Evolutionary conservation across 2,329 filamentous ascomycete species (phyloP).

Genomic region (Colletotrichum gloeosporioides): DNA sequence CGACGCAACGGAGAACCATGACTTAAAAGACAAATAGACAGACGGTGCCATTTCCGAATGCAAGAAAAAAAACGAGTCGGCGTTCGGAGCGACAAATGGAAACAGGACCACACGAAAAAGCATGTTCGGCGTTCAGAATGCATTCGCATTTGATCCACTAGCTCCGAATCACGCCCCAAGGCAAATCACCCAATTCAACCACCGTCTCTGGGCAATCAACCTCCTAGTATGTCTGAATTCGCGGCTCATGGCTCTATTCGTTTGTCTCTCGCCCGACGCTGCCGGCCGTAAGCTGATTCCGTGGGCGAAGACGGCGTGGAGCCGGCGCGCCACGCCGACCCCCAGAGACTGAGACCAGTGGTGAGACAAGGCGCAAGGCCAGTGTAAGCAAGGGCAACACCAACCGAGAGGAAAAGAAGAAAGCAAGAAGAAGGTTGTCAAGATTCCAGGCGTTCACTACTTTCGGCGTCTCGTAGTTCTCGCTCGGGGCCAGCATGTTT

Average conservation of each 20-base stretch:
- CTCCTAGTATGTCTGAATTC: background rate
- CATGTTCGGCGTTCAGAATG: constrained; percentile 17
- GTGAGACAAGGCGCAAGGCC: background rate
- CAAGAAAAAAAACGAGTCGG: background rate
- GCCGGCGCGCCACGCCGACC: constrained; percentile 6
- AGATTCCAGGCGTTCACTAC: background rate
- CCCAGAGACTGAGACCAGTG: background rate
- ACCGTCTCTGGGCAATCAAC: background rate
- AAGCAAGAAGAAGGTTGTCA: background rate
- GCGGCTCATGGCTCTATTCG: background rate
- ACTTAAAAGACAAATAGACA: background rate
- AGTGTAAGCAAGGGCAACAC: background rate
- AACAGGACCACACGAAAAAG: background rate
- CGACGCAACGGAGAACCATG: background rate
- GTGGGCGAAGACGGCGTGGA: constrained; percentile 10
- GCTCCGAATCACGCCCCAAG: background rate
- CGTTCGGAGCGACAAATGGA: constrained; percentile 9
- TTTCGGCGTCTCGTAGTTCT: background rate
- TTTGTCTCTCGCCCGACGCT: constrained; percentile 7
- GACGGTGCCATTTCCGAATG: background rate
- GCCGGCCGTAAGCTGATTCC: constrained; percentile 18
- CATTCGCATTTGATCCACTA: constrained; percentile 2
- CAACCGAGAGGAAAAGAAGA: background rate
- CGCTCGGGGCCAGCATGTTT: background rate
- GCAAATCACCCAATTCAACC: background rate